Base-by-base conservation (phyloP, 2,329 filamentous ascomycete species). In the Plenodomus tracheiphilus region DNA sequence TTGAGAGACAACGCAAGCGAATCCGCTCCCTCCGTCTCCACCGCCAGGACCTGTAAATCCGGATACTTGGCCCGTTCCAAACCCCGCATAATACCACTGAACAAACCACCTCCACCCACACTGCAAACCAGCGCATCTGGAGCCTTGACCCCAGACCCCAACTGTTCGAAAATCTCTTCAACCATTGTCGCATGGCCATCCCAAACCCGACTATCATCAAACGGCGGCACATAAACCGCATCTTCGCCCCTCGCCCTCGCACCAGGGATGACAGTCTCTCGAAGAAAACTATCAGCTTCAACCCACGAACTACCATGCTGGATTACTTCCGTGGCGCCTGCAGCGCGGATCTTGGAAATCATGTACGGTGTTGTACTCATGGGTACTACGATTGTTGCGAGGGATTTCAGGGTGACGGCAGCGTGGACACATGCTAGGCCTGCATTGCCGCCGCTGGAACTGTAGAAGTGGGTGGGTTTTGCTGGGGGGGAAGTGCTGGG, bases 401-500 rank as follows among this genome's bases (percentile, higher is more conserved):
- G 83, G 36, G 80, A 79, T 1, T 77, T 72, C 5, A 93, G 78
- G 2, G 80, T 76, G 11, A 76, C 74, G 7, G 89, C 87, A 1
- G 89, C 86, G 25, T 82, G 84, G 11, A 88, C 87, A 62, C 87
- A 89, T 0, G 88, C 90, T 1, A 95, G 81, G 1, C 90, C 90
- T 1, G 90, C 90, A 66, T 94, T 94, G 42, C 90, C 90, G 49
- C 88, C 89, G 1, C 83, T 88, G 9, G 85, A 86, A 65, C 81
- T 86, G 76, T 88, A 93, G 80, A 92, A 92, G 75, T 88, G 87
- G 1, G 79, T 74, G 7, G 28, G 9, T 11, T 32, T 32, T n/a
- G n/a, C n/a, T n/a, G n/a, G n/a, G n/a, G n/a, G n/a, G n/a, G n/a
- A n/a, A n/a, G n/a, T n/a, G 13, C 6, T 32, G 28, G 75, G 71